phyloP scores from a whole-genome alignment of 306 rosid genomes.

The Sicyos baderoa region DNA sequence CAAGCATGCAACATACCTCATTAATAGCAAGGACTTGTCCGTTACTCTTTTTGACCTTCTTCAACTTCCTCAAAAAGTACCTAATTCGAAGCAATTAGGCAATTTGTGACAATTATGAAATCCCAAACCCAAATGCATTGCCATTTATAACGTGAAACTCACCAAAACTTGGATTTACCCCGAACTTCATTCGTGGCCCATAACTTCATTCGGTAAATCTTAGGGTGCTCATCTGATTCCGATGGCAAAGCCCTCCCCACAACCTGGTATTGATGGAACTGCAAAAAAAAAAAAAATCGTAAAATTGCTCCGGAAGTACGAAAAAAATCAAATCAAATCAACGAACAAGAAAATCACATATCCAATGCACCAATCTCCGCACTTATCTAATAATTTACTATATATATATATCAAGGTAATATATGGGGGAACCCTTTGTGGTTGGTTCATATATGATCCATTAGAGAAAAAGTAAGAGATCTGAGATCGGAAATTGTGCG shows the following conservation, averaged over 20 bases:
- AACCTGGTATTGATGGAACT: background rate
- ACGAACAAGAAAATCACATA: background rate
- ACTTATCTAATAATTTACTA: background rate
- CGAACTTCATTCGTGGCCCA: constrained; percentile 97
- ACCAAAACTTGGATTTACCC: constrained; percentile 94
- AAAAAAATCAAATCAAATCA: background rate
- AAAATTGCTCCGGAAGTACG: background rate
- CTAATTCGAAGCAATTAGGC: constrained; percentile 20
- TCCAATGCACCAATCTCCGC: background rate
- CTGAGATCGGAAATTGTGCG: background rate
- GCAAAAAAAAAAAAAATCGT: background rate
- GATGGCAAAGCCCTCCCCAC: background rate
- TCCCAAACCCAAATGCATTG: background rate
- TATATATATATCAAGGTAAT: background rate
- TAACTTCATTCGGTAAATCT: constrained; percentile 85
- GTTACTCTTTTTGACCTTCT: constrained; percentile 81
- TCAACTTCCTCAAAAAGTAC: constrained; percentile 81
- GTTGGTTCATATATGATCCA: background rate
- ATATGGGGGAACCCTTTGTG: background rate
- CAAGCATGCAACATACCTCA: constrained; percentile 26
- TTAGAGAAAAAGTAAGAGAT: constrained; percentile 10
- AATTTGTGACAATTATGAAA: background rate
- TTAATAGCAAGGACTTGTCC: constrained; percentile 74
- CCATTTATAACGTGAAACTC: background rate
- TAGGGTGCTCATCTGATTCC: constrained; percentile 38